phyloP scores from a whole-genome alignment of 108 stramenopile species.

The Cyclotella kingstonii region DNA sequence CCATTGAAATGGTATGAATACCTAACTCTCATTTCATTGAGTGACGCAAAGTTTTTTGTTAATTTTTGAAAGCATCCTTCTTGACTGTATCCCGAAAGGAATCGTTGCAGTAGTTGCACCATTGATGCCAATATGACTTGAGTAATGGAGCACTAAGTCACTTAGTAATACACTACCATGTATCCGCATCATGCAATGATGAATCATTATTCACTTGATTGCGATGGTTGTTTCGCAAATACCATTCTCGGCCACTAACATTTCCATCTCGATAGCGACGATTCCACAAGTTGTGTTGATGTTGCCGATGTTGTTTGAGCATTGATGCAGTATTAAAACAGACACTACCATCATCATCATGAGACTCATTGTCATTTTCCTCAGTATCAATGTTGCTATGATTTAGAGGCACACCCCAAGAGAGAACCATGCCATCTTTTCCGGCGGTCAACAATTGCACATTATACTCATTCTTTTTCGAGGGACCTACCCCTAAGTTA shows the following conservation, averaged over 20 bases:
- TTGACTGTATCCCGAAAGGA: too few species aligned
- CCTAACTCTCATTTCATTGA: too few species aligned
- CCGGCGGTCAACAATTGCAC: conserved; percentile 57
- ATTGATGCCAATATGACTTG: too few species aligned
- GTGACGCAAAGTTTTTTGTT: too few species aligned
- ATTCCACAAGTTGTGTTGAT: background rate
- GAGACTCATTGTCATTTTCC: background rate
- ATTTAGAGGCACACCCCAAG: conserved; percentile 52
- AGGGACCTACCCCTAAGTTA: conserved; percentile 12
- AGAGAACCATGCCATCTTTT: conserved; percentile 76
- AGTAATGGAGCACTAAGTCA: too few species aligned
- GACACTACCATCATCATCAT: background rate
- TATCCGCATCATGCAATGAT: too few species aligned
- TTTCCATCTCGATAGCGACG: conserved; percentile 10
- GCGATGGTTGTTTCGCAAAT: too few species aligned
- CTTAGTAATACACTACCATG: too few species aligned
- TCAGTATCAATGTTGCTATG: background rate
- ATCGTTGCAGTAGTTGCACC: too few species aligned
- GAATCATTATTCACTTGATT: too few species aligned
- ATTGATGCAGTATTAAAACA: background rate
- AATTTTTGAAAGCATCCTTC: too few species aligned
- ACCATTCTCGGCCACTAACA: conserved; percentile 3
- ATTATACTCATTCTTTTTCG: conserved; percentile 18
- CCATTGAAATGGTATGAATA: too few species aligned
- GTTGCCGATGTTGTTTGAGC: background rate